These are phyloP conservation scores for Fonsecaea pedrosoi DNA, from an alignment of 2,329 filamentous ascomycete species.

Conservation along the genomic window DNA sequence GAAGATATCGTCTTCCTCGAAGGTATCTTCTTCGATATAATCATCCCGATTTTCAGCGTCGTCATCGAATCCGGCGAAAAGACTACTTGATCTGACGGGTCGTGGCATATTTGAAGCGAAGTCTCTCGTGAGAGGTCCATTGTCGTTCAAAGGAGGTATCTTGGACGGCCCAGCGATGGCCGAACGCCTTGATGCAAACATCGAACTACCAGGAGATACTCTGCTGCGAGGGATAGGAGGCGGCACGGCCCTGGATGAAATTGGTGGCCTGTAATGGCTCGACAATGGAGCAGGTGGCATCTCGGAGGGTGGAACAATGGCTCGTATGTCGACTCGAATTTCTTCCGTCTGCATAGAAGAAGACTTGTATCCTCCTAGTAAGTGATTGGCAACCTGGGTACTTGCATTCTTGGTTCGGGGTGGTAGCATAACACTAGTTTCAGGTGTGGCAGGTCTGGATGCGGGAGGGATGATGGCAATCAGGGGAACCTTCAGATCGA, in stretches of 20 bases:
- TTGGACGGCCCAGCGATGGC: constrained; percentile 31
- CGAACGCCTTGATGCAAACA: constrained; percentile 39
- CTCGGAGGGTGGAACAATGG: constrained; percentile 76
- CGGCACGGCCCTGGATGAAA: constrained; percentile 42
- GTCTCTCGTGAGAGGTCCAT: constrained; percentile 70
- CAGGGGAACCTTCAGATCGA: constrained; percentile 70
- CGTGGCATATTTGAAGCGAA: constrained; percentile 63
- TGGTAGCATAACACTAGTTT: constrained; percentile 69
- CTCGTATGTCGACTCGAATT: constrained; percentile 80
- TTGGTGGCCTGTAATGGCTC: constrained; percentile 50
- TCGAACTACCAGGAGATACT: constrained; percentile 46
- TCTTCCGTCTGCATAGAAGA: constrained; percentile 84
- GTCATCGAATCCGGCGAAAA: constrained; percentile 85
- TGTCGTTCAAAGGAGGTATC: constrained; percentile 64
- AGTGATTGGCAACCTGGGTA: constrained; percentile 73
- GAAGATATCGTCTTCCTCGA: constrained; percentile 54
- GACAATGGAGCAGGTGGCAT: constrained; percentile 78
- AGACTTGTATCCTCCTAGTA: constrained; percentile 57
- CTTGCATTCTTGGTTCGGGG: constrained; percentile 80
- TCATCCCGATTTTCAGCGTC: constrained; percentile 59
- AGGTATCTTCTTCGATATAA: constrained; percentile 38
- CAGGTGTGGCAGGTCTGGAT: constrained; percentile 81
- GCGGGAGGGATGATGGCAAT: constrained; percentile 91
- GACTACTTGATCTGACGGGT: constrained; percentile 77
- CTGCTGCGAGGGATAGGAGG: constrained; percentile 30